phyloP scores from a whole-genome alignment of 306 rosid species.

The Vigna hirtella region DNA sequence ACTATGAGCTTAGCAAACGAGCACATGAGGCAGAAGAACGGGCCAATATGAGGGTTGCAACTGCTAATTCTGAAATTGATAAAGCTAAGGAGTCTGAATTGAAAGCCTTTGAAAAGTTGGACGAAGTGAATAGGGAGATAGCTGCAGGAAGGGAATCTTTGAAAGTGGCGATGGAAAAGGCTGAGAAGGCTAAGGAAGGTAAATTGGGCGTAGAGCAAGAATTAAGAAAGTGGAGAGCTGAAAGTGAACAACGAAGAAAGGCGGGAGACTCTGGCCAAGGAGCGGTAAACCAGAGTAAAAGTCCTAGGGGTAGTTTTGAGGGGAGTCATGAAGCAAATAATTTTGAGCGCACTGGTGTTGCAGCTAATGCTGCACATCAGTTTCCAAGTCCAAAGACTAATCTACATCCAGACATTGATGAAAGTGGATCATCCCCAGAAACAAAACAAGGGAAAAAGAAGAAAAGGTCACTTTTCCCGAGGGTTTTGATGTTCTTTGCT shows the following conservation, averaged over 20 bases:
- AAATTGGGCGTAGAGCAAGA: slow-evolving; percentile 96
- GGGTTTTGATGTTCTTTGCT: slow-evolving; percentile 89
- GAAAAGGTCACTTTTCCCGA: slow-evolving; percentile 77
- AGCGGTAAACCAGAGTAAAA: slow-evolving; percentile 54
- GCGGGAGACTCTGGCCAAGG: slow-evolving; percentile 67
- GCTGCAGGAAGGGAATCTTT: slow-evolving; percentile 78
- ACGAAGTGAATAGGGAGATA: slow-evolving; percentile 79
- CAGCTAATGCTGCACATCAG: slow-evolving; percentile 42
- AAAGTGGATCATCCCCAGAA: slow-evolving; percentile 65
- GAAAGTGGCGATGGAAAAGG: slow-evolving; percentile 81
- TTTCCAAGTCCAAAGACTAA: slow-evolving; percentile 61
- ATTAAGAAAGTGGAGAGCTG: slow-evolving; percentile 95
- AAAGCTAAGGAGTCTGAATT: slow-evolving; percentile 82
- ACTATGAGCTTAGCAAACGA: slow-evolving; percentile 90
- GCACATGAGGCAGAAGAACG: slow-evolving; percentile 96
- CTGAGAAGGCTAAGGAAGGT: slow-evolving; percentile 98
- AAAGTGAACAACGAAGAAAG: slow-evolving; percentile 81
- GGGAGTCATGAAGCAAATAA: slow-evolving; percentile 56
- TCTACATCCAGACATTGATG: slow-evolving; percentile 41
- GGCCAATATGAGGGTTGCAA: slow-evolving; percentile 77
- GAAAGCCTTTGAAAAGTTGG: slow-evolving; percentile 78
- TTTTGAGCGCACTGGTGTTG: slow-evolving; percentile 44
- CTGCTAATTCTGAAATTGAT: slow-evolving; percentile 80
- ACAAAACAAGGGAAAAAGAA: slow-evolving; percentile 70
- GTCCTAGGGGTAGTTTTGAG: slow-evolving; percentile 80